A percentile compares a stretch with the other conserved stretches of the same genome.
These are phyloP conservation scores for Chrysopogon serrulatus DNA, from an alignment of 176 grass and related monocot genomes.

Conservation along the genomic window DNA sequence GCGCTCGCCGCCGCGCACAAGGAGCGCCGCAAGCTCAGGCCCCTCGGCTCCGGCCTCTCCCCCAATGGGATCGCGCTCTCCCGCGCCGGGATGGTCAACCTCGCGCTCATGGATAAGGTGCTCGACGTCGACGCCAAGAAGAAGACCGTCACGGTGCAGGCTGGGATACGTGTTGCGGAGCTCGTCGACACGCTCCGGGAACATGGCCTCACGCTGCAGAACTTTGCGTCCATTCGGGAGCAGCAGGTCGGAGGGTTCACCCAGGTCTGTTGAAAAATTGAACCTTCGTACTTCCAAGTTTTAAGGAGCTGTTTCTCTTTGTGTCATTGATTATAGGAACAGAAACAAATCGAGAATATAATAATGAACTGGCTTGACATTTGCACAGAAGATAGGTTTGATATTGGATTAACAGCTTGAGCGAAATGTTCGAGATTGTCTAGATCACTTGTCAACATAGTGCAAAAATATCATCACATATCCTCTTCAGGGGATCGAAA, in stretches of 20 bases:
- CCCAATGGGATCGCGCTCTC: constrained; percentile 78
- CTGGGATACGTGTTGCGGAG: constrained; percentile 59
- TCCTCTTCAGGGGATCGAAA: background rate
- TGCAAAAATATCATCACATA: background rate
- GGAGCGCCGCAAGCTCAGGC: constrained; percentile 63
- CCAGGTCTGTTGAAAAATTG: constrained; percentile 44
- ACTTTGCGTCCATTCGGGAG: constrained; percentile 86
- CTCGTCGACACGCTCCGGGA: constrained; percentile 75
- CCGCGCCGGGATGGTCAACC: constrained; percentile 72
- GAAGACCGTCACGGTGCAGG: constrained; percentile 75
- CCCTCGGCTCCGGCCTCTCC: constrained; percentile 70
- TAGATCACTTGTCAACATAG: background rate
- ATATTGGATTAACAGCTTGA: background rate
- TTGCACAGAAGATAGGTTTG: background rate
- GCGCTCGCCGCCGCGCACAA: constrained; percentile 46
- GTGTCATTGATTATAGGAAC: background rate
- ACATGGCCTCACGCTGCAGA: constrained; percentile 81
- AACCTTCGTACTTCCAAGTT: background rate
- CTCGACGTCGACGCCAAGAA: constrained; percentile 60
- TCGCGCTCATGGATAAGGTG: constrained; percentile 94
- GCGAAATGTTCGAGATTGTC: background rate
- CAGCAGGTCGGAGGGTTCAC: constrained; percentile 83
- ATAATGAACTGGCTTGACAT: background rate
- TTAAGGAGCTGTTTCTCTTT: background rate
- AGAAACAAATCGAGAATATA: background rate